Evolutionary conservation across 2,329 filamentous ascomycete genomes (phyloP), one percentile per base, ranked within the genome.

Genomic region (Amylocarpus encephaloides): DNA sequence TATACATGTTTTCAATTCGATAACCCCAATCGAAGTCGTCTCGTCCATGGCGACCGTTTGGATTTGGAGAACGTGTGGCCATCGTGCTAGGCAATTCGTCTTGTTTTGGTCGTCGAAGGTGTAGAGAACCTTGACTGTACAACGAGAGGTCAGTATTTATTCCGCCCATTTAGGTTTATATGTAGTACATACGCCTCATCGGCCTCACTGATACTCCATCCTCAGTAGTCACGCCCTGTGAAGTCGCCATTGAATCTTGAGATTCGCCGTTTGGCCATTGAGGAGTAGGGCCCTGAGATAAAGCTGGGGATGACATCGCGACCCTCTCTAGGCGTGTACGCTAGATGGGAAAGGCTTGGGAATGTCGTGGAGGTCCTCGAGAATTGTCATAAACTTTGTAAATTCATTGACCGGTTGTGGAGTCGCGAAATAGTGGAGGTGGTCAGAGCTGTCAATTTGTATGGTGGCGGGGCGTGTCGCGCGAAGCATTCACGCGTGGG

Each of bases 71-170:
- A 85, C 77, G 52, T 92, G 84, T 15, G 88, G 86, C 74, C 88
- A 85, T 62, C 92, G 81, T 52, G 92, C 91, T 44, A 98, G 77
- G 69, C 90, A 96, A 66, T 92, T 91, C 57, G 89, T 85, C 70
- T 90, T 90, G 71, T 82, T 85, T 59, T 92, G 85, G 65, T 85
- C 83, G 68, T 97, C 91, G 71, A 97, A 96, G 30, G 90, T 95
- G 71, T 97, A 98, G 54, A 95, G 83, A 44, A 97, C 86, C 76
- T 97, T 97, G 69, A 97, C 91, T 95, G 68, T 57, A 57, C 19
- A 16, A 53, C 39, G 52, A 22, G 32, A 16, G 44, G 29, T 41
- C 29, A 48, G 38, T 38, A 42, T 15, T 33, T 36, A 10, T 35
- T 19, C 18, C 22, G 18, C 35, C n/a, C 16, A 16, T 26, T 43